Base-by-base conservation (phyloP, 2,329 filamentous ascomycete species). In the Ascomycota sp. region DNA sequence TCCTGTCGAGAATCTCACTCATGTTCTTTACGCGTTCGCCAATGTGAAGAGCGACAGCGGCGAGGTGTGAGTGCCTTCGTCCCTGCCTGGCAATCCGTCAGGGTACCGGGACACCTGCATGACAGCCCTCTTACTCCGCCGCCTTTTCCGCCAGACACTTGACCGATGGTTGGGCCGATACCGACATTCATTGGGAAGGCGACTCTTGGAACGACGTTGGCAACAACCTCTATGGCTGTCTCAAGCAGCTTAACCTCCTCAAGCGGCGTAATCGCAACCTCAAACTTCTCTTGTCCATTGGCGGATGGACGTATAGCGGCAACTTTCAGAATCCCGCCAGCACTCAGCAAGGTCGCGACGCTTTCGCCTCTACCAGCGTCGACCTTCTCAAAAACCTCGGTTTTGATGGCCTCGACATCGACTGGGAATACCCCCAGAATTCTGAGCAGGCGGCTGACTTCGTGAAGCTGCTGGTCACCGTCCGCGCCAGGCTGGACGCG, bases 1-100 rank as follows among this genome's bases (percentile, higher is more conserved):
- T 6, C 79, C 80, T 0, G 72, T 66, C 4, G 68, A 83, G 35
- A 76, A 80, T 36, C 67, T 93, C 30, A 95, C 84, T 0, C 86
- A 95, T 48, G 57, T 95, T 5, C 69, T 93, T 11, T 93, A 93
- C 43, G 62, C 84, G 11, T 95, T 95, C 55, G 86, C 81, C 47
- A 91, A 93, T 50, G 69, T 92, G 37, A 67, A 70, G 4, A 64
- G 73, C 3, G 79, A 86, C 3, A 71, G 66, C 26, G 86, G 86
- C 33, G 80, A 91, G 54, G 82, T 91, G 53, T 77, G 53, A 43
- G 52, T 46, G 2, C 21, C 21, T 16, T 35, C 16, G n/a, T 16
- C n/a, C 30, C n/a, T 10, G 16, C 16, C 16, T 21, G 5, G 16
- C 16, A 21, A 21, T 21, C 16, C 16, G 16, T 21, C 16, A 5